A percentile compares a stretch with the other conserved stretches of the same genome.
Conservation (phyloP, 257 asterid species). For the Echites panduratus region DNA sequence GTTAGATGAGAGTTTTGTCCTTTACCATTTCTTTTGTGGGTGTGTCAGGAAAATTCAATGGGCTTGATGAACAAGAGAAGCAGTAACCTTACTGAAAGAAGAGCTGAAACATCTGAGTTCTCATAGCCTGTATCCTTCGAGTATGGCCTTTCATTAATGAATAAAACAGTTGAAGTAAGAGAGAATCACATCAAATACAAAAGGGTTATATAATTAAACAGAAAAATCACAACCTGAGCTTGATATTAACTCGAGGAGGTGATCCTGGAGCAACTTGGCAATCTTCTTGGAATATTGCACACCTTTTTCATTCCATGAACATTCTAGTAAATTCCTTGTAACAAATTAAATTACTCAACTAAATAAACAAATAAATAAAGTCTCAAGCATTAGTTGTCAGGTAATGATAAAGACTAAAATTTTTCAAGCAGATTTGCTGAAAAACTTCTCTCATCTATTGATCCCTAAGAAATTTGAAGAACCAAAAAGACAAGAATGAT, state of each 20-base stretch:
- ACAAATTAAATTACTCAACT: neutral
- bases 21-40: neutral
- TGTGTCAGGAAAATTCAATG: neutral
- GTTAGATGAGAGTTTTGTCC: neutral
- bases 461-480: neutral
- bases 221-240: constrained; percentile 62
- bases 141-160: constrained; percentile 66
- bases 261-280: constrained; percentile 59
- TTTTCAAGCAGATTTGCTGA: neutral
- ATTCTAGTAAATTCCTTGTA: constrained; percentile 13
- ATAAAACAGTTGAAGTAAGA: constrained; percentile 24
- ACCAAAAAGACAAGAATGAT: neutral
- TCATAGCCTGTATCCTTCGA: constrained; percentile 89
- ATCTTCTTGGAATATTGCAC: constrained; percentile 94
- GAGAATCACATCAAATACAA: constrained; percentile 7
- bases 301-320: constrained; percentile 45
- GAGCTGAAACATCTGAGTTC: constrained; percentile 71
- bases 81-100: constrained; percentile 80
- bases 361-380: neutral
- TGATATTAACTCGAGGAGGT: constrained; percentile 65
- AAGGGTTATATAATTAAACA: constrained; percentile 8
- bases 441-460: neutral
- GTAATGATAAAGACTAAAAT: neutral
- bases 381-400: neutral
- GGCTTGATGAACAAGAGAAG: constrained; percentile 10